Conservation (phyloP, 805 yeast species). For the Saturnispora kantuleensis region DNA sequence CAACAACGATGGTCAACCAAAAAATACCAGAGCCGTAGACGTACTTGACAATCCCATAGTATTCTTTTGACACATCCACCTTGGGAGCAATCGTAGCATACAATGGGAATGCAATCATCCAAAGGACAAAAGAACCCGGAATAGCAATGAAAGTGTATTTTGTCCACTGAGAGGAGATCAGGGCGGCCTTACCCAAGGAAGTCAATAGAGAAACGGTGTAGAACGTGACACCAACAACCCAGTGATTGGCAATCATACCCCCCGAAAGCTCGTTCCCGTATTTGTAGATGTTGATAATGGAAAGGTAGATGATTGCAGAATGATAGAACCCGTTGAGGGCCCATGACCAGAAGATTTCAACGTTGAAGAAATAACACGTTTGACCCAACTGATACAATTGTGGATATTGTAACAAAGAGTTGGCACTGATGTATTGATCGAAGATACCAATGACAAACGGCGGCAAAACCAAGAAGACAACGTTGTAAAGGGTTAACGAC, state of each 20-base stretch:
- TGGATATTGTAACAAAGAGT: slow-evolving; percentile 84
- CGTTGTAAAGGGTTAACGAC: slow-evolving; percentile 95
- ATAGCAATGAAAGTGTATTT: slow-evolving; percentile 85
- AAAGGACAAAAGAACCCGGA: slow-evolving; percentile 82
- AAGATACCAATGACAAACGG: slow-evolving; percentile 95
- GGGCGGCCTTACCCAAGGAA: slow-evolving; percentile 89
- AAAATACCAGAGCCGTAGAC: slow-evolving; percentile 70
- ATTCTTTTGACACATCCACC: slow-evolving; percentile 73
- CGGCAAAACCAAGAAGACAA: slow-evolving; percentile 87
- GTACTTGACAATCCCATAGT: slow-evolving; percentile 65
- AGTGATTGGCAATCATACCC: slow-evolving; percentile 74
- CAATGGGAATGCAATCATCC: slow-evolving; percentile 81
- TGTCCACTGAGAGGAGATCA: slow-evolving; percentile 90
- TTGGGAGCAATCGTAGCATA: slow-evolving; percentile 81
- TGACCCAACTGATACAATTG: slow-evolving; percentile 89
- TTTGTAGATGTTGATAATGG: slow-evolving; percentile 57
- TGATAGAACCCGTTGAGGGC: slow-evolving; percentile 91
- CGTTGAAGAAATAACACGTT: slow-evolving; percentile 78
- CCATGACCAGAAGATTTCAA: slow-evolving; percentile 95
- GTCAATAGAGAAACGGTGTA: slow-evolving; percentile 83
- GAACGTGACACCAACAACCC: slow-evolving; percentile 92
- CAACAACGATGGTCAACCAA: slow-evolving; percentile 73
- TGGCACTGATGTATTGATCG: slow-evolving; percentile 90
- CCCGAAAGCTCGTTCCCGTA: slow-evolving; percentile 54
- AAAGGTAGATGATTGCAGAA: slow-evolving; percentile 72